Evolutionary conservation across 2,329 filamentous ascomycete genomes (phyloP).

Genomic region (Pseudohalonectria lignicola): DNA sequence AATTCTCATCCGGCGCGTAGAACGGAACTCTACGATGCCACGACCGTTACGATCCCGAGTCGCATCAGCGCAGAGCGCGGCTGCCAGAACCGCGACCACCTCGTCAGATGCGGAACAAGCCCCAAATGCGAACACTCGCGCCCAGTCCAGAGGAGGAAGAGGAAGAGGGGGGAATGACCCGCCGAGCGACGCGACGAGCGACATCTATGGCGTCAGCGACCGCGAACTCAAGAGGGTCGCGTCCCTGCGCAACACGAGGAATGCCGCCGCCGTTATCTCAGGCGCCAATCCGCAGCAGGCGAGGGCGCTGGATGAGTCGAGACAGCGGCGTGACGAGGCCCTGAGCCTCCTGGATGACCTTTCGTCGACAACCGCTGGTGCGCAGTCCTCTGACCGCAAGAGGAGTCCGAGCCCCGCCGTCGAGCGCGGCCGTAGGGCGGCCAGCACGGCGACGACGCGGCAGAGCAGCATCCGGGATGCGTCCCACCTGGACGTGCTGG

Average conservation of each 20-base stretch:
- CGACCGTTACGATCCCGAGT: constrained; percentile 3
- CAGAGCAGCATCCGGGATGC: constrained; percentile 21
- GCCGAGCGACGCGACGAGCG: constrained; percentile 12
- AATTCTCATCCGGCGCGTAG: no score
- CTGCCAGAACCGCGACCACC: constrained; percentile 3
- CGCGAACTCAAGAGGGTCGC: constrained; percentile 17
- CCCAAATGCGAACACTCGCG: constrained; percentile 4
- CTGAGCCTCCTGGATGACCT: constrained; percentile 23
- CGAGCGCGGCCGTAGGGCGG: constrained; percentile 24
- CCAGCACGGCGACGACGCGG: constrained; percentile 21
- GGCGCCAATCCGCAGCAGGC: constrained; percentile 8
- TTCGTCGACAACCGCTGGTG: constrained; percentile 9
- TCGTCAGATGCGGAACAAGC: constrained; percentile 5
- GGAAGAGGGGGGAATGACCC: constrained; percentile 4
- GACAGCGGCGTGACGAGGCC: constrained; percentile 22
- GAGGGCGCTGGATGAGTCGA: constrained; percentile 12
- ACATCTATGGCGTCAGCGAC: constrained; percentile 23
- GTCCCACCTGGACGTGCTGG: constrained; percentile 26
- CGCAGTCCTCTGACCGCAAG: constrained; percentile 4
- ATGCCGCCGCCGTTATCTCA: constrained; percentile 2
- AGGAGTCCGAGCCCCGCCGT: constrained; percentile 14
- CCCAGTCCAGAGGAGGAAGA: constrained; percentile 5
- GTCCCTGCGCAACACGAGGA: constrained; percentile 5
- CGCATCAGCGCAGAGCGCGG: constrained; percentile 1
- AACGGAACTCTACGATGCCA: constrained; percentile 1